Base-by-base conservation (phyloP, 2,329 filamentous ascomycete species). In the Cytospora leucostoma region DNA sequence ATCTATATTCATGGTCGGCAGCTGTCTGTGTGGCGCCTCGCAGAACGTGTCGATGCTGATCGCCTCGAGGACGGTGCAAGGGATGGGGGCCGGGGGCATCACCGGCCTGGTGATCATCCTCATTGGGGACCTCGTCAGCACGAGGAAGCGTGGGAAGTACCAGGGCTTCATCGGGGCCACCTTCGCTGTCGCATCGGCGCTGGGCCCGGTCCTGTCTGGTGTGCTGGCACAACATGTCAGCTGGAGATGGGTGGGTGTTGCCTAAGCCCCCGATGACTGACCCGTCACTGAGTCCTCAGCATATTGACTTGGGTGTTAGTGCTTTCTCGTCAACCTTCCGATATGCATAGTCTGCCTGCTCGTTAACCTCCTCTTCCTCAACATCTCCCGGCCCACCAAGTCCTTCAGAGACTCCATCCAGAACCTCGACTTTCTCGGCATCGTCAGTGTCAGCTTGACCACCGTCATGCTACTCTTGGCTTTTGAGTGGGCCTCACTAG, bases 111-210 rank as follows among this genome's bases (percentile, higher is more conserved):
- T 62, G 15, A 51, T 62, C 19, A 62, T 62, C 44, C 54, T 62
- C 10, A 62, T 62, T 7, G 60, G 60, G 35, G 60, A 62, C 15
- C 54, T 62, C 12, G 60, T 62, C 27, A 40, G 60, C 12, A 51
- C 40, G 21, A 38, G 61, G 38, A 61, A 61, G 32, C n/a, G 61
- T 2, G 61, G 61, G 8, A 63, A 63, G 19, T 63, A 63, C 40
- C 61, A 63, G 40, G 61, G 61, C 1, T 61, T 63, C 56, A 63
- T 63, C 7, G 61, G 61, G 17, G 61, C 61, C 12, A 63, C 61
- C 13, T 63, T 56, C 56, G 61, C 61, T 38, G 56, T 63, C 34
- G 61, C 61, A 1, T 63, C 61, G 15, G 61, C 61, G 1, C 56
- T 63, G 12, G 61, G 61, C 8, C 61, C 61, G 3, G 56, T 63